These are phyloP conservation scores for Lipomyces kockii DNA, from an alignment of 805 yeast genomes.

Conservation along the genomic window DNA sequence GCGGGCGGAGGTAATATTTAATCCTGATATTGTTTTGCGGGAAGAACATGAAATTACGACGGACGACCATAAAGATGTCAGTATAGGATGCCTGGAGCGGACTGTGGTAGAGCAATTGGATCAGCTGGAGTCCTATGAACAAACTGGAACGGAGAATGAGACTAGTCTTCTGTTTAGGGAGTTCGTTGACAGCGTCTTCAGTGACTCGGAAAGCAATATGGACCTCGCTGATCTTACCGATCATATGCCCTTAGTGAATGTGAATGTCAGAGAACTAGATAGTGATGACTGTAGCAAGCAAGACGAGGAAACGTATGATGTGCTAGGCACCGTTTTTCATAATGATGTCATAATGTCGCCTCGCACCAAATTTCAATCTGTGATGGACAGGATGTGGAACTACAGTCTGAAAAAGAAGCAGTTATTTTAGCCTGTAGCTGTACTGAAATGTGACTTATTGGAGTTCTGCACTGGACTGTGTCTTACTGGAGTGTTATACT, in stretches of 20 bases:
- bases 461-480: not conserved
- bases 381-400: not conserved
- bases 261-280: not conserved
- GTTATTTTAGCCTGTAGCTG: not conserved
- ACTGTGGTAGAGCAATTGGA: not conserved
- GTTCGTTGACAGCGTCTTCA: not conserved
- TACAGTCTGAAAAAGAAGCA: not conserved
- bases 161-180: not conserved
- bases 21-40: conserved; percentile 16
- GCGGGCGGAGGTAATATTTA: conserved; percentile 23
- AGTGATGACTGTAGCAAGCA: not conserved
- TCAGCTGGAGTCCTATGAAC: not conserved
- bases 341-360: not conserved
- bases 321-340: not conserved
- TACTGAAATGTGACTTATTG: not conserved
- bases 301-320: not conserved
- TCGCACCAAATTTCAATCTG: not conserved
- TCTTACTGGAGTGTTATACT: not conserved
- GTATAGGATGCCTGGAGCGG: not conserved
- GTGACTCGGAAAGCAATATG: not conserved
- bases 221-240: not conserved
- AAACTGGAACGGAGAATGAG: not conserved
- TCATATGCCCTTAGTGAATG: not conserved
- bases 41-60: not conserved
- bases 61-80: not conserved